These are phyloP conservation scores for Discostella pseudostelligera DNA, from an alignment of 108 stramenopile species.

Conservation along the genomic window DNA sequence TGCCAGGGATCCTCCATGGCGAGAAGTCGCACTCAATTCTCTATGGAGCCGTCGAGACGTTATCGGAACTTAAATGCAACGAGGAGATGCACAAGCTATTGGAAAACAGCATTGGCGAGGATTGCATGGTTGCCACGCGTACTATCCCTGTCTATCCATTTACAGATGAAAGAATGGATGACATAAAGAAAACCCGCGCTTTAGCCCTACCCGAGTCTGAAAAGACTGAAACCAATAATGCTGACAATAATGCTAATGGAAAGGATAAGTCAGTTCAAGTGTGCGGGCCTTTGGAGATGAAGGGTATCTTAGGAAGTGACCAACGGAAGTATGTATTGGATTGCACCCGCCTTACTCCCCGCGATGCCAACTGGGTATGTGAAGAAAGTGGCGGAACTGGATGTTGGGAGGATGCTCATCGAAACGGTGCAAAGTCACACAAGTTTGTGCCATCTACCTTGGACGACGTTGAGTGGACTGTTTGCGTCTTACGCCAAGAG, in stretches of 20 bases:
- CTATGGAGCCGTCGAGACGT: slow-evolving; percentile 89
- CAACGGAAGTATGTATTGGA: slow-evolving; percentile 91
- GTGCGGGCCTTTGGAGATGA: slow-evolving; percentile 87
- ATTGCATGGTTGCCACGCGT: slow-evolving; percentile 68
- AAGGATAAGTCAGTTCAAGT: slow-evolving; percentile 51
- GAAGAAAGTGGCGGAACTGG: slow-evolving; percentile 74
- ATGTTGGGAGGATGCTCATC: slow-evolving; percentile 51
- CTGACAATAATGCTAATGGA: slow-evolving; percentile 22
- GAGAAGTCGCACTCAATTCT: slow-evolving; percentile 85
- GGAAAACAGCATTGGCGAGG: slow-evolving; percentile 63
- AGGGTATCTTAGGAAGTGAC: slow-evolving; percentile 91
- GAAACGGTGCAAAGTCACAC: slow-evolving; percentile 6
- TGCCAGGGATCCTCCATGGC: slow-evolving; percentile 86
- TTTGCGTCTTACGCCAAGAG: slow-evolving; percentile 81
- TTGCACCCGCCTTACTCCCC: slow-evolving; percentile 86
- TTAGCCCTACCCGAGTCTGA: slow-evolving; percentile 13
- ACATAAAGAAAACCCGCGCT: slow-evolving; percentile 48
- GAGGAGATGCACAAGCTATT: slow-evolving; percentile 80
- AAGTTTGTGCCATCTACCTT: slow-evolving; percentile 29
- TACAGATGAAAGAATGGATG: slow-evolving; percentile 55
- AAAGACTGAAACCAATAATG: slow-evolving; percentile 24
- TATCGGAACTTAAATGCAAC: slow-evolving; percentile 63
- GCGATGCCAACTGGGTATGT: slow-evolving; percentile 94
- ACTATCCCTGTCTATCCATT: slow-evolving; percentile 54
- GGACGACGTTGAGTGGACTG: slow-evolving; percentile 78